Base-by-base conservation (phyloP, 106 monocot genomes). In the Dendrobium chrysotoxum region DNA sequence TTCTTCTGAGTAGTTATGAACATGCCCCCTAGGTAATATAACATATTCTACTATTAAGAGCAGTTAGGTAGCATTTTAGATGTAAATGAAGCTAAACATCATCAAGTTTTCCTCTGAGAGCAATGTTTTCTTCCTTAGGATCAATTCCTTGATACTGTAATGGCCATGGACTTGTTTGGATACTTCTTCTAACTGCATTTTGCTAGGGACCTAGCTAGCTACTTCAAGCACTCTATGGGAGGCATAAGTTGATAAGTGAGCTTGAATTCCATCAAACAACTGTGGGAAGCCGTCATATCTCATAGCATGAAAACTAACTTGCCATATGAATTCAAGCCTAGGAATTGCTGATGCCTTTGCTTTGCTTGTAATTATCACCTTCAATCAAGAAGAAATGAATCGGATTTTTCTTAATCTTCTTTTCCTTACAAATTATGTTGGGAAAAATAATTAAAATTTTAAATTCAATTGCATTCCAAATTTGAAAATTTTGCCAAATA, bases 11-110 rank as follows among this genome's bases (percentile, higher is more conserved):
- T 46, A 46, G 46, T 81, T 82, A 75, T 86, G 41, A 96, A 92
- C 26, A 89, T 84, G 55, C 96, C 91, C 96, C 96, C 93, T 21
- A 96, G 88, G 75, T 85, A 96, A 82, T 84, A 91, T 76, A 96
- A 77, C 28, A 82, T 85, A 75, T 89, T 89, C 89, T 84, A 89
- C 10, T 90, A 84, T 79, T 89, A 90, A n/a, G 82, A 90, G 45
- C 87, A 84, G 70, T 72, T 76, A 38, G 91, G 90, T 26, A 95
- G 75, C 42, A 83, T 81, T 82, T 58, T 93, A 28, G 95, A 93
- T 25, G 92, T 88, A 75, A 87, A 91, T 68, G 80, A 77, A 95
- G 91, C 47, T 95, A 91, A 79, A 79, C 82, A 75, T 84, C 83
- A 57, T 81, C 82, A 55, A 91, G 67, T 25, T 77, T 84, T 75